Evolutionary conservation across 2,329 filamentous ascomycete species (phyloP).

Genomic region (Ascochyta pisi): DNA sequence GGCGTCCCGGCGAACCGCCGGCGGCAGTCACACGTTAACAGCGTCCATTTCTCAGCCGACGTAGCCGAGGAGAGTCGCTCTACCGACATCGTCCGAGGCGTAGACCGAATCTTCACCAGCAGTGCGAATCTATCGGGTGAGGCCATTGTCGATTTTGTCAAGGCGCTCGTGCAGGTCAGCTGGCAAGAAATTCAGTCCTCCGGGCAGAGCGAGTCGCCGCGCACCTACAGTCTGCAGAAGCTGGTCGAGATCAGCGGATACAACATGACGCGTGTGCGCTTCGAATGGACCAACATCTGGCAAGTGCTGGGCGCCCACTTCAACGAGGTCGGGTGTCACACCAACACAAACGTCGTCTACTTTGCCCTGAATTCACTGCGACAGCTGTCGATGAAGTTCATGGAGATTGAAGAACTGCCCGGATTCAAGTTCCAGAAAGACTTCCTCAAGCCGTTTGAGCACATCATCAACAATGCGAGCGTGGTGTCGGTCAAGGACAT

Average conservation of each 20-base stretch:
- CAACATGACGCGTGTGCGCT: conserved; percentile 98
- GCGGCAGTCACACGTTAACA: conserved; percentile 55
- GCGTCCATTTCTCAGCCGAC: conserved; percentile 68
- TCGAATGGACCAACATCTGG: conserved; percentile 99
- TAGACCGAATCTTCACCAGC: conserved; percentile 96
- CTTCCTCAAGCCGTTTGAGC: conserved; percentile 97
- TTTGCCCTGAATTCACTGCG: conserved; percentile 95
- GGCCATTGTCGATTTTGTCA: conserved; percentile 94
- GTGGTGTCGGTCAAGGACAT: conserved; percentile 96
- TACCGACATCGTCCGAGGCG: conserved; percentile 88
- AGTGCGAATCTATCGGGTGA: conserved; percentile 92
- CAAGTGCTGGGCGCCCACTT: conserved; percentile 97
- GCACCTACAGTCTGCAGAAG: conserved; percentile 97
- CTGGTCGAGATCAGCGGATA: conserved; percentile 99
- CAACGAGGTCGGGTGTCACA: conserved; percentile 95
- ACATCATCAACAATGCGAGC: conserved; percentile 91
- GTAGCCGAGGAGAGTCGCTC: conserved; percentile 92
- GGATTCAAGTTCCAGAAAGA: conserved; percentile 99
- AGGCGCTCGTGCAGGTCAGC: conserved; percentile 90
- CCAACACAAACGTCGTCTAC: conserved; percentile 95
- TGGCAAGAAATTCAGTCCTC: conserved; percentile 99
- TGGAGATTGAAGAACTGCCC: conserved; percentile 96
- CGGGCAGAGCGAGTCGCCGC: conserved; percentile 90
- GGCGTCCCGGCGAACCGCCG: conserved; percentile 64
- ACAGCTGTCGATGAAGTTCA: conserved; percentile 96